Conservation (phyloP, 768 basidiomycete species). For the Daedalea quercina region DNA sequence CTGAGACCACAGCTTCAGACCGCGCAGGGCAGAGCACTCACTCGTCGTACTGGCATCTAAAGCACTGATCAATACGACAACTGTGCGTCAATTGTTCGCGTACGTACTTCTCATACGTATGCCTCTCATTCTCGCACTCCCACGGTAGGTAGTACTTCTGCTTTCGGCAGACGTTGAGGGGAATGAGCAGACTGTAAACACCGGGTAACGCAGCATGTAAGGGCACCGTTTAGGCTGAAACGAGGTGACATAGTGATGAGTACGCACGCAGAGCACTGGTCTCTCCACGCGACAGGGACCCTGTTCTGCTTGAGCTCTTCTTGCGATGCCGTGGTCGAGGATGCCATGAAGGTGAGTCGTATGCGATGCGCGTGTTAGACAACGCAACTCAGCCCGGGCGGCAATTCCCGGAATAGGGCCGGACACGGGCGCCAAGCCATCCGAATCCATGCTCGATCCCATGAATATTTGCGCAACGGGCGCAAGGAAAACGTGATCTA, state of each 20-base stretch:
- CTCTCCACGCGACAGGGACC: slow-evolving; percentile 81
- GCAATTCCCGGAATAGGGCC: not conserved
- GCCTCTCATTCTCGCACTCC: slow-evolving; percentile 88
- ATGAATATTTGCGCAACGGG: too few relatives aligned
- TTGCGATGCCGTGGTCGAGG: slow-evolving; percentile 77
- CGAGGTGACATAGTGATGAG: not conserved
- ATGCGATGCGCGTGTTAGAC: not conserved
- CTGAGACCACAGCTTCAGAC: not conserved
- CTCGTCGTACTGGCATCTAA: slow-evolving; percentile 94
- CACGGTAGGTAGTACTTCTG: slow-evolving; percentile 78
- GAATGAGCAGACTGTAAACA: slow-evolving; percentile 72
- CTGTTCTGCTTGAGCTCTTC: slow-evolving; percentile 67
- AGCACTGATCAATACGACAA: not conserved
- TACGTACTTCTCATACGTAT: slow-evolving; percentile 78
- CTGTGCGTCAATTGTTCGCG: not conserved
- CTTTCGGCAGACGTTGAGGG: slow-evolving; percentile 81
- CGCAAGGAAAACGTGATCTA: too few relatives aligned
- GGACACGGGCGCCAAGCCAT: not conserved
- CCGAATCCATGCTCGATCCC: too few relatives aligned
- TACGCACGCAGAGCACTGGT: slow-evolving; percentile 86
- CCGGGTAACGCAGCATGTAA: not conserved
- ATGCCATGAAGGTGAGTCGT: slow-evolving; percentile 42
- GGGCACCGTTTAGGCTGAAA: not conserved
- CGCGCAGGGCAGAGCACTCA: slow-evolving; percentile 25
- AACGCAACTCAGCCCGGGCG: not conserved